Evolutionary conservation across 2,329 filamentous ascomycete species (phyloP).

Genomic region (Arthrobotrys musiformis): DNA sequence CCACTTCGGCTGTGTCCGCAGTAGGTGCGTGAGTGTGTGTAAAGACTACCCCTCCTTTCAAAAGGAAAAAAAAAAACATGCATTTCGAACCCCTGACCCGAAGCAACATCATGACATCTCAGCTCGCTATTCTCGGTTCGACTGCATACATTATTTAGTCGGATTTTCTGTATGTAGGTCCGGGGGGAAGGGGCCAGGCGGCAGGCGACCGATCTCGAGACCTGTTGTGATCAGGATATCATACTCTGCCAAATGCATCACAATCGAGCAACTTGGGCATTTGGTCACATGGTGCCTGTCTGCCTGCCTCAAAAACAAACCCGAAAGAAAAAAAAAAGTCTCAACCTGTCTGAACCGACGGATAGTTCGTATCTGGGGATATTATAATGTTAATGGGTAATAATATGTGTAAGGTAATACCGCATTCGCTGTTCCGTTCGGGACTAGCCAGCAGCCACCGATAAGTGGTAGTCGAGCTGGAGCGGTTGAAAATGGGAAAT

Average conservation of each 20-base stretch:
- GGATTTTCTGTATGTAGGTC: no score
- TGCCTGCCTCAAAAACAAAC: no score
- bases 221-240: slow-evolving; percentile 20
- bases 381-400: not conserved
- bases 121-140: slow-evolving; percentile 5
- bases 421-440: slow-evolving; percentile 9
- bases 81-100: slow-evolving; percentile 20
- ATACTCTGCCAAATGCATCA: slow-evolving; percentile 6
- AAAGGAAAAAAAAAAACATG: slow-evolving; percentile 13
- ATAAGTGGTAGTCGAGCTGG: not conserved
- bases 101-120: slow-evolving; percentile 19
- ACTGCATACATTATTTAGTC: slow-evolving; percentile 6
- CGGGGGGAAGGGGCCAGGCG: no score
- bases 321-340: not conserved
- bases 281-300: slow-evolving; percentile 1
- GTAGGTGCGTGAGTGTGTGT: no score
- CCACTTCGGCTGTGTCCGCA: slow-evolving; percentile 8
- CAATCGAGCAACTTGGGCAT: not conserved
- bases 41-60: slow-evolving; percentile 17
- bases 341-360: not conserved
- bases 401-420: not conserved
- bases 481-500: slow-evolving; percentile 1
- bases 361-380: not conserved
- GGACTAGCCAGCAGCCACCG: slow-evolving; percentile 1
- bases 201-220: not conserved